Percentiles rank a stretch among this genome's conserved stretches.
phyloP scores from a whole-genome alignment of 345 rosid species.

The Eutrema heterophyllum region DNA sequence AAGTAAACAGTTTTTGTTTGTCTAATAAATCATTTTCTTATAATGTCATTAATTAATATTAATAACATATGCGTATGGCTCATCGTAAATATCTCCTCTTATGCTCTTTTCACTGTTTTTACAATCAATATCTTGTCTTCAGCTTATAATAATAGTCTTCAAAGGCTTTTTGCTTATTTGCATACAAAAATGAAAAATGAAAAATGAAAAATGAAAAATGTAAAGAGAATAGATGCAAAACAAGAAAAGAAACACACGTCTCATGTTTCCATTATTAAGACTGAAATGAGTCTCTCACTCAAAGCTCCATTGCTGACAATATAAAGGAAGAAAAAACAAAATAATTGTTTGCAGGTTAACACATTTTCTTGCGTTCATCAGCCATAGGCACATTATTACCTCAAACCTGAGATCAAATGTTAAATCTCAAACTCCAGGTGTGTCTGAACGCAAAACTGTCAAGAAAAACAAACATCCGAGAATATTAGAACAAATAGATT shows the following conservation, averaged over 20 bases:
- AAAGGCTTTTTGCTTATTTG: not conserved
- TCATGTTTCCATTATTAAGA: constrained; percentile 2
- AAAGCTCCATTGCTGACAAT: constrained; percentile 3
- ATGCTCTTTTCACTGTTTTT: not conserved
- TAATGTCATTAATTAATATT: too few relatives aligned
- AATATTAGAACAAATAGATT: not conserved
- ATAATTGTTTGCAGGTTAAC: not conserved
- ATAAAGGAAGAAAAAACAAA: not conserved
- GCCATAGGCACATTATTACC: not conserved
- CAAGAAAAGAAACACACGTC: not conserved
- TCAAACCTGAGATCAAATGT: not conserved
- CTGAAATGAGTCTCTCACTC: not conserved
- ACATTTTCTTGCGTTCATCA: not conserved
- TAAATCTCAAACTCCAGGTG: constrained; percentile 17
- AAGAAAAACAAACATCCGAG: not conserved
- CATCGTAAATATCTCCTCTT: not conserved
- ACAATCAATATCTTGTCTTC: not conserved
- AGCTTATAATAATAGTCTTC: not conserved
- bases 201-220: too few relatives aligned
- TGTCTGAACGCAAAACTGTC: constrained; percentile 25
- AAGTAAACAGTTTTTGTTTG: too few relatives aligned
- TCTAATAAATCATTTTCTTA: too few relatives aligned
- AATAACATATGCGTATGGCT: too few relatives aligned
- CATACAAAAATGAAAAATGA: not conserved
- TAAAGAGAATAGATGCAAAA: not conserved